Base-by-base conservation (phyloP, 2,329 filamentous ascomycete species). In the Chlorencoelia australis region DNA sequence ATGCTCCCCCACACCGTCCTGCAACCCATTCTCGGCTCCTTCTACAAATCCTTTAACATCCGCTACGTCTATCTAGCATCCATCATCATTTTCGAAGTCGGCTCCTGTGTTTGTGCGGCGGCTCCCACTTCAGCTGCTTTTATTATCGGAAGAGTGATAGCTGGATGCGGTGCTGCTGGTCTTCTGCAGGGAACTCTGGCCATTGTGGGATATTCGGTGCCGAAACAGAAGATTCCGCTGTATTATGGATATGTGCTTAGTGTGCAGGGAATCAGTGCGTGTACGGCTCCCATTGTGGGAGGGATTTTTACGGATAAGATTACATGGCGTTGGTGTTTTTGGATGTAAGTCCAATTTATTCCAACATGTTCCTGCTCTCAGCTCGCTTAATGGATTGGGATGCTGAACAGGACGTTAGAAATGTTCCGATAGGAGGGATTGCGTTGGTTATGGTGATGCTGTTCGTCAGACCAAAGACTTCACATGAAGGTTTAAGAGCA, bases 111-210 rank as follows among this genome's bases (percentile, higher is more conserved):
- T 15, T 27, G 22, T 34, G 32, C 32, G 5, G 32, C 20, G 21
- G 22, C 22, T n/a, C 32, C 20, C 10, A 18, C 15, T 9, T 34
- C 32, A 15, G 14, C 17, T 8, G 14, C 22, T 14, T 27, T 34
- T 14, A 34, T 27, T 3, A 26, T 34, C 15, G 22, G 32, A 9
- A 7, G 32, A 9, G 32, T 14, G 14, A 21, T 21, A 10, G 20
- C 20, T 16, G 19, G 30, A 21, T 25, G n/a, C 16, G 30, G 30
- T n/a, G 14, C 18, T 5, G 30, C 30, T 24, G 19, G 20, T 3
- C 62, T 70, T 45, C 49, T 63, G 25, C 63, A 62, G 8, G 52
- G 71, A 48, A 63, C 68, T 8, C 67, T 68, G 36, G 61, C 69
- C 7, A 65, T 62, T 40, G 67, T 71, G 30, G 60, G 63, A 41